phyloP scores from a whole-genome alignment of 1,284 basidiomycete species.

The Moesziomyces globuligerus region DNA sequence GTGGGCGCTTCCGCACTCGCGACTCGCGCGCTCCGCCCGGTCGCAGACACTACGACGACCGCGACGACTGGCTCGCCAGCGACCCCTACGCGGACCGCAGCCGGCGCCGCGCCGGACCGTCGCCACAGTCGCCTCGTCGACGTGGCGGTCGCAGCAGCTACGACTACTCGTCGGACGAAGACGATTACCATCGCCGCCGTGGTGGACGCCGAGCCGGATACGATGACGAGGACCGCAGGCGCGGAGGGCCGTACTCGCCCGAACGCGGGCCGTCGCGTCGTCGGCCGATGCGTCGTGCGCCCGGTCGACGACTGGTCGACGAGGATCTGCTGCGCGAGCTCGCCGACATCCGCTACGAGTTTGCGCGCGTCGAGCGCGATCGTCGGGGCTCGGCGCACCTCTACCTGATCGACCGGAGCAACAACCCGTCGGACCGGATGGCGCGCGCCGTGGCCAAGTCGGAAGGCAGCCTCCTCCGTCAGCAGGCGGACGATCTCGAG shows the following conservation, averaged over 20 bases:
- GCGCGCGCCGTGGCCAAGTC: constrained; percentile 45
- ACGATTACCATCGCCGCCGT: constrained; percentile 17
- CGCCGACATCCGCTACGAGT: constrained; percentile 50
- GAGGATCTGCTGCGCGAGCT: constrained; percentile 61
- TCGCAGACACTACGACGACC: constrained; percentile 13
- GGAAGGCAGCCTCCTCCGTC: constrained; percentile 23
- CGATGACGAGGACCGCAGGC: constrained; percentile 7
- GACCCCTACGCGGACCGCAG: constrained; percentile 33
- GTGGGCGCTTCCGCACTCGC: constrained; percentile 20
- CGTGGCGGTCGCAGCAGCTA: constrained; percentile 18
- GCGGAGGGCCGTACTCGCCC: constrained; percentile 2
- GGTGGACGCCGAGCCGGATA: constrained; percentile 12
- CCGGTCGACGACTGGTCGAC: constrained; percentile 51
- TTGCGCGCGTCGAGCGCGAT: constrained; percentile 43
- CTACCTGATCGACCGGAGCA: constrained; percentile 56
- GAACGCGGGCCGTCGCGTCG: constrained; percentile 13
- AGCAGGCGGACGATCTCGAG: constrained; percentile 18
- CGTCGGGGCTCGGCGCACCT: constrained; percentile 51
- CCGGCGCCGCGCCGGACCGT: constrained; percentile 8
- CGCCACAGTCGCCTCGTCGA: constrained; percentile 7
- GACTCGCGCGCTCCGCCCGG: constrained; percentile 7
- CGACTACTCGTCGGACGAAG: constrained; percentile 43
- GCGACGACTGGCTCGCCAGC: constrained; percentile 40
- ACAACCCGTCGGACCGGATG: constrained; percentile 57
- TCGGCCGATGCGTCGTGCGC: constrained; percentile 21